A percentile compares a stretch with the other conserved stretches of the same genome.
Conservation (phyloP, 331 rosid species). For the Telfairia occidentalis region DNA sequence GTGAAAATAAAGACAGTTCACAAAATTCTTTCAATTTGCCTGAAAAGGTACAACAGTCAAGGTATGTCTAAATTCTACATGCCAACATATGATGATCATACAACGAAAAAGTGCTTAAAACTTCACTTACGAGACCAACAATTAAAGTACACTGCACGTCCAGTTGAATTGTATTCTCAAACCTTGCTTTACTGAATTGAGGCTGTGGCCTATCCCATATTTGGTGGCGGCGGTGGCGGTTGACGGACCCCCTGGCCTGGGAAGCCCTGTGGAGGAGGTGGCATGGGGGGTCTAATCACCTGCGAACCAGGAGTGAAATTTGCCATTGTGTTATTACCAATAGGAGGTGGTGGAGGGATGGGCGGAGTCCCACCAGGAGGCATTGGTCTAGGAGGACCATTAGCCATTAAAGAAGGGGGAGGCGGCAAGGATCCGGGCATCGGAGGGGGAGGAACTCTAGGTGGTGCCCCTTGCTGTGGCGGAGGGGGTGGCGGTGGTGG, state of each 20-base stretch:
- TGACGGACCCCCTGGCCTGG: conserved; percentile 37
- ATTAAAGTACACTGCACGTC: background rate
- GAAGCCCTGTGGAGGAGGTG: conserved; percentile 65
- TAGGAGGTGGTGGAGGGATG: conserved; percentile 71
- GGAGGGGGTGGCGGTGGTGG: conserved; percentile 82
- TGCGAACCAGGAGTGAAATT: conserved; percentile 46
- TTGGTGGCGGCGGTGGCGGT: conserved; percentile 61
- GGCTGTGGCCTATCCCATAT: conserved; percentile 37
- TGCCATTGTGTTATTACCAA: conserved; percentile 33
- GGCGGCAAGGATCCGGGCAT: conserved; percentile 68
- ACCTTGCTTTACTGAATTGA: background rate
- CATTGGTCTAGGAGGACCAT: conserved; percentile 80
- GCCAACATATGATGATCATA: background rate
- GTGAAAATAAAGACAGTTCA: background rate
- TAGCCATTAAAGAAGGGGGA: conserved; percentile 68
- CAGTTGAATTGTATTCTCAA: background rate
- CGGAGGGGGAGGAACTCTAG: conserved; percentile 66
- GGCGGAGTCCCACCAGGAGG: conserved; percentile 72
- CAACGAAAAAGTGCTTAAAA: background rate
- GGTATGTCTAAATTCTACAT: background rate
- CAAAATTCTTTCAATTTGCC: background rate
- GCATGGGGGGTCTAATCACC: conserved; percentile 50
- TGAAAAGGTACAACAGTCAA: background rate
- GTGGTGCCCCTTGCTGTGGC: conserved; percentile 65
- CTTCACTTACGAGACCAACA: background rate